A percentile compares a stretch with the other conserved stretches of the same genome.
Conservation (phyloP, 495 filamentous ascomycete species). For the Penicillium samsonianum region DNA sequence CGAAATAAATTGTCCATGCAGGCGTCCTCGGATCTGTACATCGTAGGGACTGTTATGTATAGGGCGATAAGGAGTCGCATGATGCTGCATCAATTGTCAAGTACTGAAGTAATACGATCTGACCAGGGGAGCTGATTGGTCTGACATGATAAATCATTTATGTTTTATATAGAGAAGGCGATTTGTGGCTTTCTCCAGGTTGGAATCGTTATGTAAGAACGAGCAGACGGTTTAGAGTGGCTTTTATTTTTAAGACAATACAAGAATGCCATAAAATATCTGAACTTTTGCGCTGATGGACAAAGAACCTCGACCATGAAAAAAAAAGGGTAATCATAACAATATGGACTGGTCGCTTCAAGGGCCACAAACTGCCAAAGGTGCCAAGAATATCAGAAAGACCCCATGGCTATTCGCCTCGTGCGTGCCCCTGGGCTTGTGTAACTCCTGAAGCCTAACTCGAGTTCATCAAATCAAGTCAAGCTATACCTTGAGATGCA, state of each 20-base stretch:
- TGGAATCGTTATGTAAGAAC: not conserved
- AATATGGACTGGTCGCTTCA: conserved; percentile 34
- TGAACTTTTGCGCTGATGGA: conserved; percentile 32
- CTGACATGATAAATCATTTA: not conserved
- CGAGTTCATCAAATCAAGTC: conserved; percentile 9
- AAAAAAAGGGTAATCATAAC: conserved; percentile 28
- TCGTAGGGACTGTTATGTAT: not conserved
- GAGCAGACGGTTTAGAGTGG: not conserved
- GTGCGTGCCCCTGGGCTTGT: conserved; percentile 11
- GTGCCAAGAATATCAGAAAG: conserved; percentile 26
- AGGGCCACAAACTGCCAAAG: conserved; percentile 26
- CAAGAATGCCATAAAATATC: conserved; percentile 15
- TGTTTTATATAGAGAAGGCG: not conserved
- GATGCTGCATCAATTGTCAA: conserved; percentile 5
- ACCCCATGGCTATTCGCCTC: conserved; percentile 9
- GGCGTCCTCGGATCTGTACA: conserved; percentile 8
- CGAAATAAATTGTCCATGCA: conserved; percentile 9
- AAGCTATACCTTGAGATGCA: conserved; percentile 8
- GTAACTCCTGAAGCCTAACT: conserved; percentile 14
- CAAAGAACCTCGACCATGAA: conserved; percentile 12
- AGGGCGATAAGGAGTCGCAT: conserved; percentile 11
- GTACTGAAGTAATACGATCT: not conserved
- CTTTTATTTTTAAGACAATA: conserved; percentile 15
- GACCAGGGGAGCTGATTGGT: not conserved
- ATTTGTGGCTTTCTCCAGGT: conserved; percentile 1